Percentiles rank a stretch among this genome's conserved stretches.
Evolutionary conservation across 768 basidiomycete species (phyloP).

Genomic region (Suillus americanus): DNA sequence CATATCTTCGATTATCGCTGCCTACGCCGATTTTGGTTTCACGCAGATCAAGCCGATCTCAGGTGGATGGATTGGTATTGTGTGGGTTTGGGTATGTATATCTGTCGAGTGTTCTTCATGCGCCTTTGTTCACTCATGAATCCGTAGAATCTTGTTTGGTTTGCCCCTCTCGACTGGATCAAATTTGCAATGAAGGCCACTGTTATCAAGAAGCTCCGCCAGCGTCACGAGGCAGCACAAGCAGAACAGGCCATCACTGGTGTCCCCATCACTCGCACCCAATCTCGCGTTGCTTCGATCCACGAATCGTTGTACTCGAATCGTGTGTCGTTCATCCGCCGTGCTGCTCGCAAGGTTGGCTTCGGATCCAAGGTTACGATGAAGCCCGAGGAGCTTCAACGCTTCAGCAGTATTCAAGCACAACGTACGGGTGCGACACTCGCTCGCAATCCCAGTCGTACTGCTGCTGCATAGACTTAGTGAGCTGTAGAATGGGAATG

Average conservation of each 20-base stretch:
- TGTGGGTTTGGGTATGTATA: conserved; percentile 88
- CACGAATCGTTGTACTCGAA: conserved; percentile 95
- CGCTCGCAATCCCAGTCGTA: conserved; percentile 73
- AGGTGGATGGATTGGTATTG: conserved; percentile 95
- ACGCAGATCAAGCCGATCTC: conserved; percentile 77
- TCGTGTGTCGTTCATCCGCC: conserved; percentile 90
- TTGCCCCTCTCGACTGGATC: conserved; percentile 91
- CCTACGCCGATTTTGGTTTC: conserved; percentile 93
- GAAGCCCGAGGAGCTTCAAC: conserved; percentile 82
- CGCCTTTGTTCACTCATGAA: conserved; percentile 11
- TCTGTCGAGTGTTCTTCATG: neutral
- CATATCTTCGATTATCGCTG: conserved; percentile 93
- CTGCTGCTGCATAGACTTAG: conserved; percentile 40
- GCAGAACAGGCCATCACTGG: conserved; percentile 36
- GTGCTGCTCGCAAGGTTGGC: conserved; percentile 85
- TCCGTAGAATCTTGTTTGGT: conserved; percentile 89
- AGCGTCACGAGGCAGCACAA: conserved; percentile 50
- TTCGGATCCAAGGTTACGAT: conserved; percentile 79
- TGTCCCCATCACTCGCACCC: conserved; percentile 80
- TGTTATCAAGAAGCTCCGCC: conserved; percentile 80
- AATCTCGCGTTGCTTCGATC: conserved; percentile 85
- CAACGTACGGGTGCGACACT: conserved; percentile 73
- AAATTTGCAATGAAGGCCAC: conserved; percentile 97
- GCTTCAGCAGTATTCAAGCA: conserved; percentile 87
- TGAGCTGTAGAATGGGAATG: neutral